phyloP scores from a whole-genome alignment of 2,329 filamentous ascomycete genomes.

The Plectosphaerella cucumerina region DNA sequence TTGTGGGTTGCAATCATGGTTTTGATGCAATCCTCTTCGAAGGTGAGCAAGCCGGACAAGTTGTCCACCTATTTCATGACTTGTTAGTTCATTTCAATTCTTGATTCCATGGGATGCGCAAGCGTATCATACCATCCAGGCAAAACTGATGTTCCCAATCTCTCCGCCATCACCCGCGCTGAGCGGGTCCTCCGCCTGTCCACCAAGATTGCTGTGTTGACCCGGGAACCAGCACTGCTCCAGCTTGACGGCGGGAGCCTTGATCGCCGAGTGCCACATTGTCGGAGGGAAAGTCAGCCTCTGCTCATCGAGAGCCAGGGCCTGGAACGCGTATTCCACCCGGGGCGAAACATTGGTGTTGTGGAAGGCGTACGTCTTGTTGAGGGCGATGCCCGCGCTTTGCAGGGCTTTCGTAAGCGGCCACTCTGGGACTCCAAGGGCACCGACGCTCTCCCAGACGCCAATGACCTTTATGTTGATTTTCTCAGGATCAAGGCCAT shows the following conservation, averaged over 20 bases:
- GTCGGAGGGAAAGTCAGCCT: constrained; percentile 1
- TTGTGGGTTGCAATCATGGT: background rate
- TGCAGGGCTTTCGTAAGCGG: background rate
- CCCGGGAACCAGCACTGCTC: constrained; percentile 9
- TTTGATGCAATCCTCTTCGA: background rate
- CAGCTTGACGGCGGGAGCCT: background rate
- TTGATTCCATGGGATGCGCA: background rate
- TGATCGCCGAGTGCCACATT: background rate
- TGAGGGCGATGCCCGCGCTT: background rate
- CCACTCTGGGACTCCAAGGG: constrained; percentile 5
- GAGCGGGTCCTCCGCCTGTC: background rate
- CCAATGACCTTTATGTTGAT: constrained; percentile 4
- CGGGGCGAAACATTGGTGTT: background rate
- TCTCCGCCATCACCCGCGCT: constrained; percentile 3
- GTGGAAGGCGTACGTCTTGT: background rate
- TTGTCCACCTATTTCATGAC: constrained; percentile 1
- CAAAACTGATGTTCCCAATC: constrained; percentile 10
- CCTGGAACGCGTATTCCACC: constrained; percentile 3
- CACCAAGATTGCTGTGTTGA: constrained; percentile 5
- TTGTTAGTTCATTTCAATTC: background rate
- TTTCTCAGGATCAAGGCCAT: background rate
- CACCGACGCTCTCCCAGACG: constrained; percentile 10
- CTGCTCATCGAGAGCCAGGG: constrained; percentile 1
- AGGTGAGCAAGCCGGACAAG: constrained; percentile 3
- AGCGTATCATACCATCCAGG: constrained; percentile 12